Evolutionary conservation across 352 stramenopile genomes (phyloP).

Genomic region (Thraustochytrium striatum): DNA sequence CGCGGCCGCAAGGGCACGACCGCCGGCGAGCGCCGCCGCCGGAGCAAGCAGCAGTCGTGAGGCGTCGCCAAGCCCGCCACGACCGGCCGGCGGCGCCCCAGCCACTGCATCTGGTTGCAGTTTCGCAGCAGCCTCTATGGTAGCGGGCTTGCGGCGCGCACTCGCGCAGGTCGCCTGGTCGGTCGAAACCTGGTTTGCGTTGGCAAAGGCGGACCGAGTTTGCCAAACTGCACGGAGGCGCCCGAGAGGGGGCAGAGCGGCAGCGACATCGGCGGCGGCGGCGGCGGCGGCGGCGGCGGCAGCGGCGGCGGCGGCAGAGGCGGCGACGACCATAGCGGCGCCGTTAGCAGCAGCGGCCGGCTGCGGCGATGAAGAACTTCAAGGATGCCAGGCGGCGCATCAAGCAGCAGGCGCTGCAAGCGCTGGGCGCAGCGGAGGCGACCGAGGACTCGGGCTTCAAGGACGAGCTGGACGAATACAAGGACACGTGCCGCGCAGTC

Average conservation of each 20-base stretch:
- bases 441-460: constrained; percentile 37
- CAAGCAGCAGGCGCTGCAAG: constrained; percentile 47
- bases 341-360: too few species aligned
- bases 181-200: background rate
- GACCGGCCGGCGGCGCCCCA: too few species aligned
- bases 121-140: too few species aligned
- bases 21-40: constrained; percentile 2
- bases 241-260: background rate
- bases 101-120: too few species aligned
- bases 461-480: constrained; percentile 33
- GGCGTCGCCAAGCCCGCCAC: background rate
- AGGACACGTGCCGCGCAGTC: constrained; percentile 26
- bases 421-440: constrained; percentile 25
- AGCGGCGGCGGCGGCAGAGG: background rate
- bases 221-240: background rate
- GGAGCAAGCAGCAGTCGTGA: background rate
- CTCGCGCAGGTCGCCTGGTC: background rate
- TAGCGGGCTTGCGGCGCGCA: too few species aligned
- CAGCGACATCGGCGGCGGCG: background rate
- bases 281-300: too few species aligned
- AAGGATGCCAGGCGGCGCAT: constrained; percentile 38
- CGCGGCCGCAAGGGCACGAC: background rate
- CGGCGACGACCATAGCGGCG: background rate
- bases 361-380: constrained; percentile 35
- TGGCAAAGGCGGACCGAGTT: background rate